Evolutionary conservation across 2,329 filamentous ascomycete species (phyloP).

Genomic region (Beauveria australis): DNA sequence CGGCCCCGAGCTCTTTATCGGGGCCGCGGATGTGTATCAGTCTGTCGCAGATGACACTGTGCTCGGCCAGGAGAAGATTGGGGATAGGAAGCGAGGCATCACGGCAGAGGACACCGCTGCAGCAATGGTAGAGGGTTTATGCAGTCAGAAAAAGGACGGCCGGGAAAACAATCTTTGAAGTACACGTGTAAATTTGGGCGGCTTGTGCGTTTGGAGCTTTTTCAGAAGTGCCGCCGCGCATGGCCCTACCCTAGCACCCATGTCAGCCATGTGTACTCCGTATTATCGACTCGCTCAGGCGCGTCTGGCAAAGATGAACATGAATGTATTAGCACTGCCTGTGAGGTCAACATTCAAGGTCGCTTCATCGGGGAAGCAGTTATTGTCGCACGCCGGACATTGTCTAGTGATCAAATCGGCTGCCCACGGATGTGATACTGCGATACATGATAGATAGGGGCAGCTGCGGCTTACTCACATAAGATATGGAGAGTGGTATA

Average conservation of each 20-base stretch:
- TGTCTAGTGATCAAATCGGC: background rate
- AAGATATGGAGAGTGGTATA: background rate
- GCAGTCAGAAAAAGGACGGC: constrained; percentile 30
- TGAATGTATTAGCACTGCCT: background rate
- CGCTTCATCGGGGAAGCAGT: background rate
- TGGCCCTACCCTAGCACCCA: background rate
- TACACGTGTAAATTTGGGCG: background rate
- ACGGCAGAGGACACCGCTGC: constrained; percentile 50
- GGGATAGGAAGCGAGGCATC: constrained; percentile 45
- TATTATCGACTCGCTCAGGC: background rate
- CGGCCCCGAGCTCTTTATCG: constrained; percentile 43
- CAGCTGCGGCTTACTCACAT: background rate
- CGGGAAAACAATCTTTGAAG: background rate
- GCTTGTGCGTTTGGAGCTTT: background rate
- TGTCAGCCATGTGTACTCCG: too few relatives aligned
- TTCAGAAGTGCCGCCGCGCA: background rate
- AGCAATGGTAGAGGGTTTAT: constrained; percentile 37
- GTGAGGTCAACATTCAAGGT: background rate
- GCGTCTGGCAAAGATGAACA: background rate
- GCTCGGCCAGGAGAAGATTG: constrained; percentile 50
- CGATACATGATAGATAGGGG: background rate
- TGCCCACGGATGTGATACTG: background rate
- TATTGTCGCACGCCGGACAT: background rate
- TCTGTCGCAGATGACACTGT: constrained; percentile 53
- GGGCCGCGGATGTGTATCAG: constrained; percentile 54